Percentiles rank a stretch among this genome's conserved stretches.
These are phyloP conservation scores for Ganoderma multipileum DNA, from an alignment of 1,284 basidiomycete species.

Conservation along the genomic window DNA sequence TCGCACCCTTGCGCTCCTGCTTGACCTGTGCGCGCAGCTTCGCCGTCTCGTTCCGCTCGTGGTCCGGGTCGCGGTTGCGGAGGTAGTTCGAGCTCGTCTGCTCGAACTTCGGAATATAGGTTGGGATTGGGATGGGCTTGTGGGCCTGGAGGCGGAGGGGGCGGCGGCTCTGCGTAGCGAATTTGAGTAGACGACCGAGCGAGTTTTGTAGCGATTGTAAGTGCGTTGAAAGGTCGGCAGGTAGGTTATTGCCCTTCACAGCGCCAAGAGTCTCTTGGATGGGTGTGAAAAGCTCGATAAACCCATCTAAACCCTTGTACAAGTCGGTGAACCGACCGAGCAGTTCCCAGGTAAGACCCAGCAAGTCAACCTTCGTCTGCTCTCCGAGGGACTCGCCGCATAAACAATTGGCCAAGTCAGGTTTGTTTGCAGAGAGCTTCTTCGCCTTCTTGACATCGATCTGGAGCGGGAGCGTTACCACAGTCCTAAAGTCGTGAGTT, in stretches of 20 bases:
- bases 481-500: slow-evolving; percentile 72
- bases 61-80: slow-evolving; percentile 90
- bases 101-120: slow-evolving; percentile 96
- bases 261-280: slow-evolving; percentile 64
- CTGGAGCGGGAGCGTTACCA: slow-evolving; percentile 47
- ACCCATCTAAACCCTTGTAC: slow-evolving; percentile 82
- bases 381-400: slow-evolving; percentile 47
- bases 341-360: slow-evolving; percentile 69
- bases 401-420: slow-evolving; percentile 56
- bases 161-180: slow-evolving; percentile 74
- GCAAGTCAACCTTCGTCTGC: slow-evolving; percentile 72
- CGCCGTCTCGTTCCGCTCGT: slow-evolving; percentile 85
- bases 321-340: slow-evolving; percentile 73
- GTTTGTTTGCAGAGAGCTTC: slow-evolving; percentile 47
- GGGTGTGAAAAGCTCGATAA: slow-evolving; percentile 85
- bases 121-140: slow-evolving; percentile 95
- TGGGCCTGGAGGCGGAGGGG: slow-evolving; percentile 92
- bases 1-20: slow-evolving; percentile 97
- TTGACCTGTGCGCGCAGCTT: slow-evolving; percentile 93
- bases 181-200: slow-evolving; percentile 72
- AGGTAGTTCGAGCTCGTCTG: slow-evolving; percentile 82
- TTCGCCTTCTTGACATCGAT: slow-evolving; percentile 52
- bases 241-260: slow-evolving; percentile 56
- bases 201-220: slow-evolving; percentile 38
- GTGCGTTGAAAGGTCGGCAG: slow-evolving; percentile 48